Conservation (phyloP, 495 filamentous ascomycete genomes). For the Massariosphaeria phaeospora region DNA sequence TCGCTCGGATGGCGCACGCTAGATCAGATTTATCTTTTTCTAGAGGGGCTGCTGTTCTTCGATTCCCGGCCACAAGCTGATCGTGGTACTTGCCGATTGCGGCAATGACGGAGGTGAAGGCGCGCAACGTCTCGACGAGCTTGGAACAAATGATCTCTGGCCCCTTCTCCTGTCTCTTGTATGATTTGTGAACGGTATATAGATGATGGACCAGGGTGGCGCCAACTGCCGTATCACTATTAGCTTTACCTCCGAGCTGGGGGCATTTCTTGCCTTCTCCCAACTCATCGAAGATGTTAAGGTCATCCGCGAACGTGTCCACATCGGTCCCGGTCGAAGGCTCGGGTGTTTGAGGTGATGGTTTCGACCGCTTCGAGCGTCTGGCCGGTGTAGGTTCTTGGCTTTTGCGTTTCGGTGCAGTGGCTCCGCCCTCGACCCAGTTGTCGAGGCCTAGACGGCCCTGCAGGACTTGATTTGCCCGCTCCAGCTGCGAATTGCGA, state of each 20-base stretch:
- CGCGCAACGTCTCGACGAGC: conserved; percentile 9
- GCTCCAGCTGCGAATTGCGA: conserved; percentile 2
- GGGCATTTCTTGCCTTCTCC: conserved; percentile 15
- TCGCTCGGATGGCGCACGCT: conserved; percentile 8
- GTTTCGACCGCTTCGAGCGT: conserved; percentile 8
- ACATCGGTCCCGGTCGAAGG: neutral
- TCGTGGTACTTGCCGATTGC: conserved; percentile 5
- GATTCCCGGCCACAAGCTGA: neutral
- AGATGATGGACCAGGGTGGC: conserved; percentile 10
- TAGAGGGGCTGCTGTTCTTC: neutral
- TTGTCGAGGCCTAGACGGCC: neutral
- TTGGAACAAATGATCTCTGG: conserved; percentile 12
- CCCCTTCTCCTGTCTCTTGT: neutral
- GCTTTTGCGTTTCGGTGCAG: conserved; percentile 6
- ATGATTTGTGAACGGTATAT: conserved; percentile 17
- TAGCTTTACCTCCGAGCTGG: neutral
- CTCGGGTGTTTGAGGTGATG: neutral
- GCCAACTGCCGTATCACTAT: conserved; percentile 3
- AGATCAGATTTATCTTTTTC: conserved; percentile 18
- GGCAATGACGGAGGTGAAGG: conserved; percentile 17
- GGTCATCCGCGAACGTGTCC: conserved; percentile 11
- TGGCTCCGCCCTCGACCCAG: neutral
- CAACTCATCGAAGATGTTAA: conserved; percentile 7
- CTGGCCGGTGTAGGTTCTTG: neutral
- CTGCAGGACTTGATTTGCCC: conserved; percentile 2